phyloP scores from a whole-genome alignment of 495 filamentous ascomycete genomes.

The Pseudoneurospora amorphoporcata region DNA sequence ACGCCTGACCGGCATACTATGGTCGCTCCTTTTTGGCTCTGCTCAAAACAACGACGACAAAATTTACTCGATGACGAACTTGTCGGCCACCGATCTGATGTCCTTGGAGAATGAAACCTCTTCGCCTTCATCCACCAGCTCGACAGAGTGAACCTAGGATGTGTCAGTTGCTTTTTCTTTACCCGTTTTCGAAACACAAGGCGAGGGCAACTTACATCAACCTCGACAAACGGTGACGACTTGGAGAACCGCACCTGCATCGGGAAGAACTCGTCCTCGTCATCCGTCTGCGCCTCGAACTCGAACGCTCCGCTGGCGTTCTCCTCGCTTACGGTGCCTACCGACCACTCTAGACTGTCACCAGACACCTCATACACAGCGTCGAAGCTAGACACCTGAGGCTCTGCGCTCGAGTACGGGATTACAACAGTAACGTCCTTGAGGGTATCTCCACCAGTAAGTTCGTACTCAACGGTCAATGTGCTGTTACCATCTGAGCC shows the following conservation, averaged over 20 bases:
- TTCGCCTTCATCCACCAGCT: constrained; percentile 69
- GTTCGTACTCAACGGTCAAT: constrained; percentile 88
- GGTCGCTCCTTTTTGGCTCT: not conserved
- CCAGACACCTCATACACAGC: constrained; percentile 89
- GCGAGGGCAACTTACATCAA: constrained; percentile 56
- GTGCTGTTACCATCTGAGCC: constrained; percentile 65
- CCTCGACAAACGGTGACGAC: constrained; percentile 73
- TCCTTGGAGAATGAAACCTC: constrained; percentile 83
- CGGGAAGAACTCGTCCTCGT: constrained; percentile 90
- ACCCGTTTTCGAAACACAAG: not conserved
- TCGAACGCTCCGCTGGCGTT: constrained; percentile 82
- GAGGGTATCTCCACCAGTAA: constrained; percentile 60
- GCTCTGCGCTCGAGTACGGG: constrained; percentile 73
- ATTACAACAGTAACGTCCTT: constrained; percentile 81
- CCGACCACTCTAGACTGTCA: constrained; percentile 85
- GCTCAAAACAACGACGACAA: not conserved
- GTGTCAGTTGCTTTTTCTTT: constrained; percentile 17
- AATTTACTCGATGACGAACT: constrained; percentile 65
- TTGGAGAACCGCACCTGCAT: constrained; percentile 90
- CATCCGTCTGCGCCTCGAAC: constrained; percentile 77
- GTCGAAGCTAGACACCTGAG: constrained; percentile 83
- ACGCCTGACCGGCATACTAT: not conserved
- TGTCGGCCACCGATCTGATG: constrained; percentile 72
- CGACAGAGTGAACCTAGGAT: constrained; percentile 55
- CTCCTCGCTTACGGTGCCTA: constrained; percentile 69